A percentile compares a stretch with the other conserved stretches of the same genome.
Evolutionary conservation across 495 filamentous ascomycete species (phyloP).

Genomic region (Penicillium manginii): DNA sequence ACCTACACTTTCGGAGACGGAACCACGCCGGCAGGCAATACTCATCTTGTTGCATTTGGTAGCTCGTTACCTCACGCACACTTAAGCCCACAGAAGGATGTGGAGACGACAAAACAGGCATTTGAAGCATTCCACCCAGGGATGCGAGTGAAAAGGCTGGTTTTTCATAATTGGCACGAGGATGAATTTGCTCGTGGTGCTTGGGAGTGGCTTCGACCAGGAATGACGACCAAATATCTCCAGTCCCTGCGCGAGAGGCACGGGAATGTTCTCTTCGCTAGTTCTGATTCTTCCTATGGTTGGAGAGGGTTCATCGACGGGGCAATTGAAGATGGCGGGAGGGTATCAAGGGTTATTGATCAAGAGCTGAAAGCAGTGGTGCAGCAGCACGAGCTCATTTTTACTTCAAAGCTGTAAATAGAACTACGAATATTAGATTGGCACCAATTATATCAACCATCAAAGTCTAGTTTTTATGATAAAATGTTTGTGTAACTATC

Average conservation of each 20-base stretch:
- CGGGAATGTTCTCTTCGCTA: background rate
- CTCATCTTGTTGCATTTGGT: background rate
- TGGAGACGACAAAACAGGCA: background rate
- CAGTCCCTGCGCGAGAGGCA: background rate
- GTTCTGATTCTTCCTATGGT: background rate
- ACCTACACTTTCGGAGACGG: background rate
- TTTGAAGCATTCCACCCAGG: background rate
- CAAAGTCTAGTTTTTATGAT: too few species aligned
- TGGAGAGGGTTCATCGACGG: background rate
- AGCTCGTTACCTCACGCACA: too few species aligned
- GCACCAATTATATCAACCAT: too few species aligned
- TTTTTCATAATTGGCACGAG: background rate
- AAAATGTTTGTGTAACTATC: too few species aligned
- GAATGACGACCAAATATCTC: background rate
- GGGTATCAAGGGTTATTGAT: too few species aligned
- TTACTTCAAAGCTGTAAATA: too few species aligned
- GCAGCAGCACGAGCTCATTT: too few species aligned
- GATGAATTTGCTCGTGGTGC: background rate
- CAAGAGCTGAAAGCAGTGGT: too few species aligned
- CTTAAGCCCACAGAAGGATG: background rate
- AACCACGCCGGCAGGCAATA: background rate
- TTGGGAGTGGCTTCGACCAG: background rate
- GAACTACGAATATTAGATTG: too few species aligned
- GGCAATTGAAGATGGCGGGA: background rate
- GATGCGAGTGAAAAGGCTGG: background rate